Base-by-base conservation (phyloP, 352 stramenopile genomes). In the Globisporangium cystogenes region DNA sequence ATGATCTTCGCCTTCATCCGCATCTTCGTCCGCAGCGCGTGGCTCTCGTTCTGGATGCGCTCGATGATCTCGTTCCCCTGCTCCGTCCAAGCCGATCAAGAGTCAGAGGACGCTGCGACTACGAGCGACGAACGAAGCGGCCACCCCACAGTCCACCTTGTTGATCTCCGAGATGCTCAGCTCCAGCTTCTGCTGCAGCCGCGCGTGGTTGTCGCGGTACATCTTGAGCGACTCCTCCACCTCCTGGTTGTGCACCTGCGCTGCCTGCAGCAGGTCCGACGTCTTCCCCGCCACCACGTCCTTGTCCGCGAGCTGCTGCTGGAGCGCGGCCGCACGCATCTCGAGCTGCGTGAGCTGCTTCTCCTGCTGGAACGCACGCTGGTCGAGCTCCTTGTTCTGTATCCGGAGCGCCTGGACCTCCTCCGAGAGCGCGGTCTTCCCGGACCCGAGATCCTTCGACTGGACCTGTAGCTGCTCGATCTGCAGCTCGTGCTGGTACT, bases 61-160 rank as follows among this genome's bases (percentile, higher is more conserved):
- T 95, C 80, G 31, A 96, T 96, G 40, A 96, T 91, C 45, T 93
- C 81, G 48, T 96, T 96, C 43, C 87, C 87, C 83, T 93, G 45
- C 1, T 26, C 31, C 3, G 12, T 21, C 11, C 16, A 4, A 31
- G 1, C 18, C 27, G 4, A 37, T 36, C 48, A 52, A n/a, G n/a
- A 16, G 14, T 45, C 20, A 40, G 18, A 20, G 11, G n/a, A n/a
- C n/a, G n/a, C n/a, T n/a, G n/a, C n/a, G n/a, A n/a, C n/a, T n/a
- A n/a, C n/a, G n/a, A n/a, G n/a, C n/a, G n/a, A n/a, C n/a, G n/a
- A n/a, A n/a, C n/a, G n/a, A n/a, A n/a, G n/a, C n/a, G n/a, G n/a
- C n/a, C n/a, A n/a, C n/a, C 10, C 26, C 15, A 21, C 26, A n/a
- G n/a, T n/a, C 20, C 40, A 93, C 83, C 82, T 96, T 96, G 60